Evolutionary conservation across 2,329 filamentous ascomycete species (phyloP), one percentile per base, ranked within the genome.

Genomic region (Ophiostoma australiae): DNA sequence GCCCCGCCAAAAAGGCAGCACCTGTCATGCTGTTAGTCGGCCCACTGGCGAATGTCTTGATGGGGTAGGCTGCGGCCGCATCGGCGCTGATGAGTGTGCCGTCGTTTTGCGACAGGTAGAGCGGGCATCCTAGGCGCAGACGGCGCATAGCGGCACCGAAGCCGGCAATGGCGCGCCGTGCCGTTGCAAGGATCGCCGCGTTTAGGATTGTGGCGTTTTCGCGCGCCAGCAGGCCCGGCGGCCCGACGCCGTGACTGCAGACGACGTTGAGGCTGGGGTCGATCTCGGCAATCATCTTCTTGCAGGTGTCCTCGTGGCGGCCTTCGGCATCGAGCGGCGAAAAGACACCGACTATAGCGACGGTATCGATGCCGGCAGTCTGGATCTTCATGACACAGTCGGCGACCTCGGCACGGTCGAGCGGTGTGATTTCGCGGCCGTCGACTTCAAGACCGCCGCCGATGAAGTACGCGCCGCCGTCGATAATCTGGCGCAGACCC

Each of bases 271-370:
- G 67, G 23, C 63, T 72, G 1, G 81, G 80, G 1, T 85, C 76
- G 73, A 84, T 83, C 6, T 80, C 78, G 33, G 80, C 78, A 27
- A 87, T 78, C 65, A 87, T 84, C 1, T 79, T 78, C 4, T 80
- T 80, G 4, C 84, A 85, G 3, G 79, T 77, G 58, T 84, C 79
- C 76, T 88, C 86, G 76, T 88, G 86, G 58, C 77, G 77, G 74
- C 83, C 82, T 4, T 81, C 74, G 13, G 83, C 82, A 74, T 89
- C 86, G 35, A 88, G 85, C 0, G 86, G 86, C 10, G 84, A 86
- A 77, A 86, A 88, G 11, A 88, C 82, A 1, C 86, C 86, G 5
- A 84, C 82, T 4, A 89, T 78, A 0, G 87, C 86, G 2, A 89
- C 79, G 48, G 81, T 81, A n/a, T 70, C 76, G 78, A 79, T 67